Conservation (phyloP, 192 early-diverging fungal genomes). For the Linnemannia zychae region DNA sequence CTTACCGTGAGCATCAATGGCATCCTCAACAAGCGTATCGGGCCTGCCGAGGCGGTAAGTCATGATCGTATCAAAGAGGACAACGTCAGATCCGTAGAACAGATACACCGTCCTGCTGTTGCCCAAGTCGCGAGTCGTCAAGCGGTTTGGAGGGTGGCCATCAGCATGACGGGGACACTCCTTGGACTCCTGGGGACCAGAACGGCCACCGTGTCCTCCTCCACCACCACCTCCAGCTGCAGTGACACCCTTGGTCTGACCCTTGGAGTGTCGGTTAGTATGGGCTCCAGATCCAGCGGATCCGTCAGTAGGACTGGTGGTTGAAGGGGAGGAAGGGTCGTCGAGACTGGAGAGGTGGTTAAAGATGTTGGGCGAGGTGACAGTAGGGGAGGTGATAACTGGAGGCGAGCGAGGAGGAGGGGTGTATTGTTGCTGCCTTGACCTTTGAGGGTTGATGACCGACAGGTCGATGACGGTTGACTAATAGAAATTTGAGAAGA, state of each 20-base stretch:
- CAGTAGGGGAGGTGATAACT: neutral
- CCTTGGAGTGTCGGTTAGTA: neutral
- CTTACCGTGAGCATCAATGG: conserved; percentile 53
- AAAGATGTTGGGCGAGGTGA: conserved; percentile 11
- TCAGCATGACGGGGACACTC: conserved; percentile 46
- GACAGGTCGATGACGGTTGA: conserved; percentile 42
- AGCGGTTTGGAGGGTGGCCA: conserved; percentile 27
- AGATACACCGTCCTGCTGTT: conserved; percentile 31
- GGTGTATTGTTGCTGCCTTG: conserved; percentile 12
- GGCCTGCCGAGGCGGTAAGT: conserved; percentile 38
- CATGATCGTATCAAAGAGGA: conserved; percentile 45
- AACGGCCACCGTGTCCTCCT: conserved; percentile 8
- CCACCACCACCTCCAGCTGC: neutral
- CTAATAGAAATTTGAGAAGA: conserved; percentile 1
- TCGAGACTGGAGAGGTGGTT: conserved; percentile 14
- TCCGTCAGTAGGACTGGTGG: neutral
- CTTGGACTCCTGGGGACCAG: neutral
- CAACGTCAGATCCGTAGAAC: conserved; percentile 47
- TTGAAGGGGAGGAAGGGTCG: neutral
- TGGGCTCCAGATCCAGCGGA: conserved; percentile 1
- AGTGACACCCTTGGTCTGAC: neutral
- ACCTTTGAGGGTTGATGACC: conserved; percentile 16
- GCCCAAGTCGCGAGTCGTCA: conserved; percentile 33
- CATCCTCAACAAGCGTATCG: conserved; percentile 34
- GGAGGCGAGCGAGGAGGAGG: conserved; percentile 2